Percentiles rank a stretch among this genome's conserved stretches.
phyloP scores from a whole-genome alignment of 2,329 filamentous ascomycete species.

The Colletotrichum sp. region DNA sequence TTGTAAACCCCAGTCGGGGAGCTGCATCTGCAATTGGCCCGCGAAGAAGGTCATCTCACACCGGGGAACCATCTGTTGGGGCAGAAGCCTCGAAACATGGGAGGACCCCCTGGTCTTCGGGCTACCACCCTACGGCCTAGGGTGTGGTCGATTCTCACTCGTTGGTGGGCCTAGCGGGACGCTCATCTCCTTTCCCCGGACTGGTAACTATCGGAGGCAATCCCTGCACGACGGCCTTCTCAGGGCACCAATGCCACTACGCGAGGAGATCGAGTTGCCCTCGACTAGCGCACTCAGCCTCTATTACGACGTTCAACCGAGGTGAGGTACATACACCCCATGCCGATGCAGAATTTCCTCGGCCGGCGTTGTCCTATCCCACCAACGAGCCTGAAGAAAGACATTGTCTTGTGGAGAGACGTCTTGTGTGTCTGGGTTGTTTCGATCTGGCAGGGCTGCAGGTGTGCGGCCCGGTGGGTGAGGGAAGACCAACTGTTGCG shows the following conservation, averaged over 20 bases:
- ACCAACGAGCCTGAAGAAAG: background rate
- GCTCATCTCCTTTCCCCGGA: background rate
- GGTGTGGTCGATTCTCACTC: background rate
- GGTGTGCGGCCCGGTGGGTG: background rate
- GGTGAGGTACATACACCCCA: background rate
- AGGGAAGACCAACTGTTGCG: background rate
- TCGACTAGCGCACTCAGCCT: background rate
- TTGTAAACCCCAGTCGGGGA: background rate
- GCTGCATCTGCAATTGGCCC: background rate
- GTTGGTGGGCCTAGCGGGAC: background rate
- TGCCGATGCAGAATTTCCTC: background rate
- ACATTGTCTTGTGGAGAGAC: background rate
- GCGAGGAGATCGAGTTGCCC: background rate
- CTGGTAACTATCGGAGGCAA: background rate
- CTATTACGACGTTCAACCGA: slow-evolving; percentile 1
- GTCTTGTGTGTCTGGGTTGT: background rate
- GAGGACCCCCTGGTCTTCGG: background rate
- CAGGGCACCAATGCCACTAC: background rate
- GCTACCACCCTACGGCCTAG: background rate
- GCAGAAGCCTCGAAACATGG: background rate
- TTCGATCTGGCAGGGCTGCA: background rate
- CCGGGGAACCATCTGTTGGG: background rate
- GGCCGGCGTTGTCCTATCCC: background rate
- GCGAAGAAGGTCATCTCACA: background rate
- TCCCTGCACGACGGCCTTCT: background rate